phyloP scores from a whole-genome alignment of 345 rosid species.

The Citrus australasica region DNA sequence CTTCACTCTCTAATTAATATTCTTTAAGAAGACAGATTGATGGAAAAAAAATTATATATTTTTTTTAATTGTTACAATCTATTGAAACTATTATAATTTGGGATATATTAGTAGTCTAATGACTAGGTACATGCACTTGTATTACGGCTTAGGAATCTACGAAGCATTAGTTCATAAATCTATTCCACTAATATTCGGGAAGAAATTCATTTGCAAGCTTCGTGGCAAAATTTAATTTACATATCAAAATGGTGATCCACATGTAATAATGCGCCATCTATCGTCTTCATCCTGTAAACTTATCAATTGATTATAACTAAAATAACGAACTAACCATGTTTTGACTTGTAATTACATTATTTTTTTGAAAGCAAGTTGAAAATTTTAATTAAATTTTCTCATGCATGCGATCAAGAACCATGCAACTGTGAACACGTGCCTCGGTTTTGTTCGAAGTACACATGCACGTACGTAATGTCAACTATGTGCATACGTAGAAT shows the following conservation, averaged over 20 bases:
- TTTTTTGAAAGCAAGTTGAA: not conserved
- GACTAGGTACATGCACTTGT: too few species aligned
- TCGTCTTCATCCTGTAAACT: not conserved
- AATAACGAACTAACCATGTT: not conserved
- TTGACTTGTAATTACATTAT: not conserved
- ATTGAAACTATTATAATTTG: too few species aligned
- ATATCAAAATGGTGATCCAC: not conserved
- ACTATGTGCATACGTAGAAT: not conserved
- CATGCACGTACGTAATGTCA: slow-evolving; percentile 26
- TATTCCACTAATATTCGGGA: too few species aligned
- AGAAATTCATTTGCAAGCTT: too few species aligned
- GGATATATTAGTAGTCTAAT: too few species aligned
- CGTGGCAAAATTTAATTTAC: not conserved
- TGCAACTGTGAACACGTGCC: slow-evolving; percentile 19
- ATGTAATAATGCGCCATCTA: slow-evolving; percentile 7
- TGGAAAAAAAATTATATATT: too few species aligned
- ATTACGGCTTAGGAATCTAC: too few species aligned
- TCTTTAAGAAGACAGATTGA: too few species aligned
- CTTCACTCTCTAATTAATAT: not conserved
- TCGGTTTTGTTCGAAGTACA: slow-evolving; percentile 23
- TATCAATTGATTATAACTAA: not conserved
- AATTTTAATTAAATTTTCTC: not conserved
- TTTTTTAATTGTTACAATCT: too few species aligned
- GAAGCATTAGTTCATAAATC: too few species aligned
- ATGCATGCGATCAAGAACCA: not conserved